Base-by-base conservation (phyloP, 1,139 yeast genomes). In the Kurtzmaniella natalensis region DNA sequence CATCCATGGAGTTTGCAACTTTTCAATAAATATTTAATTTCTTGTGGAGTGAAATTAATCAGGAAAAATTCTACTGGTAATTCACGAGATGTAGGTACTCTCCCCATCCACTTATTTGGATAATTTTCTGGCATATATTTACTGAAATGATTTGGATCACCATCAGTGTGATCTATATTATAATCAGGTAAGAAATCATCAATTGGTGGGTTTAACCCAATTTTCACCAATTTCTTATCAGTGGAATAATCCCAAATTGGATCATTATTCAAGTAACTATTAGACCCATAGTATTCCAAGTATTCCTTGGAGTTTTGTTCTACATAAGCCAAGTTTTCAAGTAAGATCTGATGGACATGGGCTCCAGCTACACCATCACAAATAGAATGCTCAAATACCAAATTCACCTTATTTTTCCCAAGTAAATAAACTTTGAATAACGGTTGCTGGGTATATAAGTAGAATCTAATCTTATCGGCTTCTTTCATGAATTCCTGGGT, bases 301-400 rank as follows among this genome's bases (percentile, higher is more conserved):
- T 38, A 44, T 3, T 36, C 43, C 0, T 31, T 34, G 0, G 34
- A 30, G 16, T 48, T 44, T 7, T 25, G 7, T 13, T 45, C 50
- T 11, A 51, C 50, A 26, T 37, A 44, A 1, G 53, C 54, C 37
- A 64, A 45, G 32, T 55, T 57, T 15, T 57, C 53, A 15, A 64
- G 43, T 18, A 68, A 54, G 9, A 55, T 49, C 43, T 66, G 65
- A 39, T 67, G 72, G 45, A 68, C 60, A 31, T 53, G 51, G 25
- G 50, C 51, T 0, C 63, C 72, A n/a, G 60, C 68, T 5, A 65
- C 48, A 0, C 74, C 75, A 45, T 69, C 75, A 10, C 57, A 60
- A 19, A 65, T 53, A 1, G 72, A 57, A 41, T 69, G 75, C 32
- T 69, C 74, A 25, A 64, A 56, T 0, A 55, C 53, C 2, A 46